Percentiles rank a stretch among this genome's conserved stretches.
These are phyloP conservation scores for Garcia nutans DNA, from an alignment of 345 rosid species.

Conservation along the genomic window DNA sequence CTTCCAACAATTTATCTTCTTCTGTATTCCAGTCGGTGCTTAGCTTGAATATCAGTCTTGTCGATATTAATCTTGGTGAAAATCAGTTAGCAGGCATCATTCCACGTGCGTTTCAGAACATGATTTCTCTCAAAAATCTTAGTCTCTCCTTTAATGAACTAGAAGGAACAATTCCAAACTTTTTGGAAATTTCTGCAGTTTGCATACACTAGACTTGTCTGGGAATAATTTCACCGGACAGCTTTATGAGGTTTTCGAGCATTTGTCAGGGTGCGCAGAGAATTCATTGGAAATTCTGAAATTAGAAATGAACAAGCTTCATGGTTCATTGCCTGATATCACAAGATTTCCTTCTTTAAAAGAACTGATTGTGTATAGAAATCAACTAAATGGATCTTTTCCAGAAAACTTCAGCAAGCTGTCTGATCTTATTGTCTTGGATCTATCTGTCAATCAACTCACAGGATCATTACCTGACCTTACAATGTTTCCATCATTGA, in stretches of 20 bases:
- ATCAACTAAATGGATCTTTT: slow-evolving; percentile 14
- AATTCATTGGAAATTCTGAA: slow-evolving; percentile 19
- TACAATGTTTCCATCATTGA: slow-evolving; percentile 11
- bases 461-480: slow-evolving; percentile 24
- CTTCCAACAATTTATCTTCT: neutral
- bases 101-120: too few relatives aligned
- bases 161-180: slow-evolving; percentile 15
- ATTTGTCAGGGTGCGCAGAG: slow-evolving; percentile 21
- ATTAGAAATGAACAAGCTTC: slow-evolving; percentile 13
- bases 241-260: neutral
- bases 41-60: slow-evolving; percentile 16
- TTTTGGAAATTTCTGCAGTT: slow-evolving; percentile 18
- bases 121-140: too few relatives aligned
- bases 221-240: slow-evolving; percentile 10
- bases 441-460: slow-evolving; percentile 2
- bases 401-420: neutral
- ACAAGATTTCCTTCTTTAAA: slow-evolving; percentile 6
- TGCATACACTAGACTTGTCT: slow-evolving; percentile 14
- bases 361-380: slow-evolving; percentile 16
- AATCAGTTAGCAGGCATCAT: slow-evolving; percentile 2
- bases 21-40: slow-evolving; percentile 19
- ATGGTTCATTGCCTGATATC: slow-evolving; percentile 22
- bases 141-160: too few relatives aligned
- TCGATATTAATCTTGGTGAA: neutral
- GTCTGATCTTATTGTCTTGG: slow-evolving; percentile 9